These are phyloP conservation scores for Oenanthe sinensis DNA, from an alignment of 129 eudicot species.

Conservation along the genomic window DNA sequence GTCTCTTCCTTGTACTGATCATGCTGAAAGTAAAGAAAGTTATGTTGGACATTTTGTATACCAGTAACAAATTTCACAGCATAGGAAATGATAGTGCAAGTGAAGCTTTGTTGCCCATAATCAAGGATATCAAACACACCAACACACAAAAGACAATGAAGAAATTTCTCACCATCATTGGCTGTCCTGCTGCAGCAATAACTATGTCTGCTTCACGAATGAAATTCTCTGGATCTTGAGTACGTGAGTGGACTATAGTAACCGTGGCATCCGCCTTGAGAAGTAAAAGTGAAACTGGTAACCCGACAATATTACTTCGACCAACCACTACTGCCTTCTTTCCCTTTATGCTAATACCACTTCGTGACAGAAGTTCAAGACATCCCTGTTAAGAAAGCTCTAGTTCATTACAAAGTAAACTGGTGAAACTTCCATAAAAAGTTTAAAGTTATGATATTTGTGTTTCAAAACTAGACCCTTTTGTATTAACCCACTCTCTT, in stretches of 20 bases:
- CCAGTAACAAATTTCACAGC: not conserved
- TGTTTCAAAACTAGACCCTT: not conserved
- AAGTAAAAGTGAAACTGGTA: slow-evolving; percentile 87
- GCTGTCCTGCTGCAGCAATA: slow-evolving; percentile 98
- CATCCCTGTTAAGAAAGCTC: slow-evolving; percentile 54
- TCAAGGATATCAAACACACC: not conserved
- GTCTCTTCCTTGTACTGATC: not conserved
- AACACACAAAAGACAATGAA: not conserved
- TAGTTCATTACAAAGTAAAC: not conserved
- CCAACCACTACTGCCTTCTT: slow-evolving; percentile 97
- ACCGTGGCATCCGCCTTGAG: slow-evolving; percentile 94
- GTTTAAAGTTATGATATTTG: not conserved
- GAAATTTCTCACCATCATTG: slow-evolving; percentile 68
- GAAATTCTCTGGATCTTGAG: slow-evolving; percentile 65
- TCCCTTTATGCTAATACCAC: slow-evolving; percentile 80
- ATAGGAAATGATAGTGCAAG: not conserved
- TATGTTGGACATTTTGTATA: not conserved
- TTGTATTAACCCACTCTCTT: not conserved
- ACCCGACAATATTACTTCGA: slow-evolving; percentile 96
- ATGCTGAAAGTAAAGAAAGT: not conserved
- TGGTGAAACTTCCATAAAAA: not conserved
- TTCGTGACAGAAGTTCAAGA: slow-evolving; percentile 68
- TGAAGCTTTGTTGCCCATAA: not conserved
- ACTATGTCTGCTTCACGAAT: slow-evolving; percentile 94
- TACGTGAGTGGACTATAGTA: slow-evolving; percentile 76